These are phyloP conservation scores for Penicillium sp. DNA, from an alignment of 2,329 filamentous ascomycete genomes.

Conservation along the genomic window DNA sequence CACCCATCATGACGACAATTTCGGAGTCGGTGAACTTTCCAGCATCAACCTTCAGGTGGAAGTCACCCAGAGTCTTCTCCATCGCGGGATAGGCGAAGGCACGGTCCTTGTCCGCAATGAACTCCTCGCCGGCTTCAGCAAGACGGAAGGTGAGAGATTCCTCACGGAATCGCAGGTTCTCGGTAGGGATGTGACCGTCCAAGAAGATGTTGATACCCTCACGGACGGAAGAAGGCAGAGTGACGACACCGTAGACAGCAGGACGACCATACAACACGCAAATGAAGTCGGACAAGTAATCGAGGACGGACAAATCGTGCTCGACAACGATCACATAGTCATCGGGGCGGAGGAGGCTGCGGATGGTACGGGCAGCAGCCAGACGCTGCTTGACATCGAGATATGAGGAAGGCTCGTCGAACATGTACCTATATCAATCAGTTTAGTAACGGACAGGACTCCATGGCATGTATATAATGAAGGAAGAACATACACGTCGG, in stretches of 20 bases:
- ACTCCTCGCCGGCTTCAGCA: slow-evolving; percentile 84
- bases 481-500: slow-evolving; percentile 66
- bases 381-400: slow-evolving; percentile 99
- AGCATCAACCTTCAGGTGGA: slow-evolving; percentile 75
- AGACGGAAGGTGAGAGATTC: slow-evolving; percentile 96
- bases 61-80: slow-evolving; percentile 88
- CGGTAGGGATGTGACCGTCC: slow-evolving; percentile 94
- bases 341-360: slow-evolving; percentile 79
- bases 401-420: slow-evolving; percentile 98
- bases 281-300: slow-evolving; percentile 98
- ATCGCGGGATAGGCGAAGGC: slow-evolving; percentile 85
- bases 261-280: slow-evolving; percentile 96
- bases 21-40: slow-evolving; percentile 96
- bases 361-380: slow-evolving; percentile 86
- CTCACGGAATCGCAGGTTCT: slow-evolving; percentile 97
- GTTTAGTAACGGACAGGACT: slow-evolving; percentile 13
- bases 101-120: slow-evolving; percentile 76
- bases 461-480: background rate
- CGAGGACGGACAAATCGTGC: slow-evolving; percentile 97
- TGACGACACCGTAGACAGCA: slow-evolving; percentile 96
- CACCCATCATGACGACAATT: slow-evolving; percentile 99
- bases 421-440: slow-evolving; percentile 73
- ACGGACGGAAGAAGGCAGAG: slow-evolving; percentile 88
- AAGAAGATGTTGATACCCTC: slow-evolving; percentile 99
- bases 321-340: slow-evolving; percentile 99